phyloP scores from a whole-genome alignment of 2,329 filamentous ascomycete genomes.

The Remersonia thermophila region DNA sequence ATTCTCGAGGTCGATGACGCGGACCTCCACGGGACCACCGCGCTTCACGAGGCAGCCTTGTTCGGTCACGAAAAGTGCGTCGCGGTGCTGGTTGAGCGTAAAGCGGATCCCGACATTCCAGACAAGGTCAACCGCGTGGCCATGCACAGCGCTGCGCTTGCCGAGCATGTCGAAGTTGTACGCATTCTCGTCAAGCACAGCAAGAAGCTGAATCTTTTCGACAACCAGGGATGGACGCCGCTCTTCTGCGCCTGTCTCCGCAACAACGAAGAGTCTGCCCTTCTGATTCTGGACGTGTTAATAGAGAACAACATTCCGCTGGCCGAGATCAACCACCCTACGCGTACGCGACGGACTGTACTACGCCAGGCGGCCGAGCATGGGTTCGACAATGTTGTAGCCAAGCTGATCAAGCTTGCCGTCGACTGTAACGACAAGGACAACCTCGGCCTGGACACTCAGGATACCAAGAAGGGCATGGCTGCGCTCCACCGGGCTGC shows the following conservation, averaged over 20 bases:
- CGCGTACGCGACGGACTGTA: slow-evolving; percentile 6
- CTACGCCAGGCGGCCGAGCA: slow-evolving; percentile 12
- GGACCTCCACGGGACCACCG: slow-evolving; percentile 9
- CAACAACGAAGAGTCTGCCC: slow-evolving; percentile 6
- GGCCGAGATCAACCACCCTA: slow-evolving; percentile 12
- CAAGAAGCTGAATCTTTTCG: slow-evolving; percentile 4
- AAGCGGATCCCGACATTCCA: slow-evolving; percentile 6
- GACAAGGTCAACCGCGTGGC: slow-evolving; percentile 6
- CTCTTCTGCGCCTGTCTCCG: slow-evolving; percentile 12
- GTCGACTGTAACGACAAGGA: background rate
- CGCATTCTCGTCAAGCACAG: slow-evolving; percentile 5
- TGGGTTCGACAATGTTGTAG: slow-evolving; percentile 9
- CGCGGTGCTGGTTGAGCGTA: slow-evolving; percentile 3
- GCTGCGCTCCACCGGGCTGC: slow-evolving; percentile 14
- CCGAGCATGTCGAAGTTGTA: slow-evolving; percentile 1
- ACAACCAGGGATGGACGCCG: slow-evolving; percentile 10
- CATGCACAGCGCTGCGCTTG: slow-evolving; percentile 7
- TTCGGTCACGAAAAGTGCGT: slow-evolving; percentile 2
- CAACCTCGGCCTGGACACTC: slow-evolving; percentile 7
- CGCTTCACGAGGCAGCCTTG: slow-evolving; percentile 9
- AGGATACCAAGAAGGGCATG: slow-evolving; percentile 11
- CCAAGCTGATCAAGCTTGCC: slow-evolving; percentile 8
- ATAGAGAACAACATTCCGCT: slow-evolving; percentile 5
- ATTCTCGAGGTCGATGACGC: slow-evolving; percentile 11
- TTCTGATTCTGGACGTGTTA: slow-evolving; percentile 9